These are phyloP conservation scores for Geotrichum ghanense DNA, from an alignment of 805 yeast genomes.

Conservation along the genomic window DNA sequence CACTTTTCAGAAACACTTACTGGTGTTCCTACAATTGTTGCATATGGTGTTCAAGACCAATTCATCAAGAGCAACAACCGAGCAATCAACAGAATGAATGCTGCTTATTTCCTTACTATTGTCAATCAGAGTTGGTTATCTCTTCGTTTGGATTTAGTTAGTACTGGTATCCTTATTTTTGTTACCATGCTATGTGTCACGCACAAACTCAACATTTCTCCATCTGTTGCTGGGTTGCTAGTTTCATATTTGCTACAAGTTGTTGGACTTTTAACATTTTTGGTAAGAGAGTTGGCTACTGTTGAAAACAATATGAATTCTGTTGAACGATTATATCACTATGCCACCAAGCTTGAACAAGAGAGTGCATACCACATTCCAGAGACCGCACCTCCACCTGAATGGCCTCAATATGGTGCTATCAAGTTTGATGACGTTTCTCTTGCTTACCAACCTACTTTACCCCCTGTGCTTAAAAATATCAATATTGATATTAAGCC, in stretches of 20 bases:
- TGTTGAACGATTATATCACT: slow-evolving; percentile 58
- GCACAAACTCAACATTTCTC: slow-evolving; percentile 45
- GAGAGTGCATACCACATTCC: slow-evolving; percentile 50
- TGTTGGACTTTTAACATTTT: slow-evolving; percentile 45
- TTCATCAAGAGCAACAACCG: slow-evolving; percentile 38
- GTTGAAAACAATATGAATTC: slow-evolving; percentile 71
- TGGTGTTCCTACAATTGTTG: slow-evolving; percentile 56
- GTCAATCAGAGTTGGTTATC: slow-evolving; percentile 70
- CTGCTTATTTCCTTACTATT: slow-evolving; percentile 51
- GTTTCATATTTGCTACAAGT: slow-evolving; percentile 48
- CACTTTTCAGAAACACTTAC: slow-evolving; percentile 59
- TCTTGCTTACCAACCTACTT: slow-evolving; percentile 49
- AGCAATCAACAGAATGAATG: slow-evolving; percentile 52
- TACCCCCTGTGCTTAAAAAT: slow-evolving; percentile 56
- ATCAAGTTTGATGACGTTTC: slow-evolving; percentile 46
- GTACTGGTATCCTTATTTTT: slow-evolving; percentile 40
- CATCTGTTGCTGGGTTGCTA: slow-evolving; percentile 58
- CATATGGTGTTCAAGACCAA: slow-evolving; percentile 36
- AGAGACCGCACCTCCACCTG: slow-evolving; percentile 32
- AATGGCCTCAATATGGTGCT: slow-evolving; percentile 61
- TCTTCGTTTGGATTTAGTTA: slow-evolving; percentile 45
- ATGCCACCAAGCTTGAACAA: slow-evolving; percentile 46
- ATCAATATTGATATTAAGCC: slow-evolving; percentile 40
- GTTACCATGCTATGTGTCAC: slow-evolving; percentile 49
- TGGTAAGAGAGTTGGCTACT: slow-evolving; percentile 55